Base-by-base conservation (phyloP, 2,329 filamentous ascomycete genomes). In the Xylariaceae sp. region DNA sequence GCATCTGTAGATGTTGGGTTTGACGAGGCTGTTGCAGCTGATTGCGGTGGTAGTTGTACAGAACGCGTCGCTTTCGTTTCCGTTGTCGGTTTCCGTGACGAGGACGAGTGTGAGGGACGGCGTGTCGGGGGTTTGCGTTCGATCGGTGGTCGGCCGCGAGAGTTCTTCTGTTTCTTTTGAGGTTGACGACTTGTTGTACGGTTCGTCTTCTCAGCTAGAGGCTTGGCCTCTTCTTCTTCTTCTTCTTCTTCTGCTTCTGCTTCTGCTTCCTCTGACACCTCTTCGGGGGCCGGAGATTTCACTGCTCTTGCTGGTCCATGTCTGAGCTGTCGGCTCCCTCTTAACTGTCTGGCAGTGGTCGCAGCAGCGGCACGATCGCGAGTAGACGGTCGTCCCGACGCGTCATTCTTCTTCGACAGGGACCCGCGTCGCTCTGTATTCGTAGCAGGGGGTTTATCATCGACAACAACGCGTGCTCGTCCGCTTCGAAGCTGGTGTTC, bases 401-500 rank as follows among this genome's bases (percentile, higher is more conserved):
- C 57, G 51, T 56, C 49, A 17, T 21, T 22, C 22, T 44, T 46
- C 23, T 8, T 53, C 32, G 27, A 27, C 19, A 41, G 37, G 7
- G 47, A 37, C 7, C 22, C 32, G 8, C 37, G 22, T 6, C 29
- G 45, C 3, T 51, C 48, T 12, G 40, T 16, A 14, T 34, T 43
- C 23, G 20, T 12, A 14, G 12, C 17, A n/a, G 37, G 8, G 16
- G 40, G 4, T 14, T 55, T 48, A 2, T 56, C 55, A 2, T 33
- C 22, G 0, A 47, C 17, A 27, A 37, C 45, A 25, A 54, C 55
- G 37, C 58, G 58, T 51, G 53, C 27, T n/a, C 59, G 59, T 17
- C 58, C 55, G 41, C 59, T 63, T 44, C 60, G 52, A 6, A 62
- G 37, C 25, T 56, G 47, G 17, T 58, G 55, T 37, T 56, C 54